phyloP scores from a whole-genome alignment of 2,329 filamentous ascomycete genomes.

The Westerdykella aurantiaca region DNA sequence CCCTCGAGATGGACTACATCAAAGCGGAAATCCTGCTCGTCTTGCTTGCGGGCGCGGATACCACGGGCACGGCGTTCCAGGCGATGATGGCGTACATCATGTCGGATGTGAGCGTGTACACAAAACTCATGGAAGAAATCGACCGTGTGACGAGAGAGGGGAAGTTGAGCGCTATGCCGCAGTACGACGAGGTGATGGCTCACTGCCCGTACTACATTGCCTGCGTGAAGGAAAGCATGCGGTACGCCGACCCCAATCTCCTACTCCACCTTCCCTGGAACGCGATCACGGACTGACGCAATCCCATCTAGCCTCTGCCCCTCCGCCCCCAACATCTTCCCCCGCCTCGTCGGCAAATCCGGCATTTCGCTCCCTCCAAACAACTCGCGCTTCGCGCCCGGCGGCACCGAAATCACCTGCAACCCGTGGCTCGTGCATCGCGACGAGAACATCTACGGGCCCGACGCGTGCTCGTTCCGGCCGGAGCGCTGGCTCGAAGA shows the following conservation, averaged over 20 bases:
- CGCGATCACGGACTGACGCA: not conserved
- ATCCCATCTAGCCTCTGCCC: slow-evolving; percentile 40
- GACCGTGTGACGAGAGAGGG: slow-evolving; percentile 34
- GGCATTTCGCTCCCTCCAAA: slow-evolving; percentile 24
- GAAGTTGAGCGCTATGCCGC: slow-evolving; percentile 17
- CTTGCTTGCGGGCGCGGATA: slow-evolving; percentile 49
- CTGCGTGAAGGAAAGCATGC: slow-evolving; percentile 48
- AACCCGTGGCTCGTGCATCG: slow-evolving; percentile 28
- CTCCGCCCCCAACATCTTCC: slow-evolving; percentile 48
- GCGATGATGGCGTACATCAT: slow-evolving; percentile 44
- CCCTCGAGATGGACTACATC: slow-evolving; percentile 47
- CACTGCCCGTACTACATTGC: slow-evolving; percentile 45
- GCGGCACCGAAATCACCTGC: slow-evolving; percentile 24
- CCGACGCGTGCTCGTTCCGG: slow-evolving; percentile 23
- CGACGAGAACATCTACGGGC: slow-evolving; percentile 23
- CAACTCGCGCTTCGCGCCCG: slow-evolving; percentile 26
- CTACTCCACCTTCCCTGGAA: no score
- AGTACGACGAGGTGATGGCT: slow-evolving; percentile 22
- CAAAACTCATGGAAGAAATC: slow-evolving; percentile 46
- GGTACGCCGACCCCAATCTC: slow-evolving; percentile 4
- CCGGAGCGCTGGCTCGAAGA: slow-evolving; percentile 30
- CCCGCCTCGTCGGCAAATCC: slow-evolving; percentile 38
- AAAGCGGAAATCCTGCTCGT: slow-evolving; percentile 51
- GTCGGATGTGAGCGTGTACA: slow-evolving; percentile 38
- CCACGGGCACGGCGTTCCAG: slow-evolving; percentile 48